Evolutionary conservation across 345 rosid genomes (phyloP).

Genomic region (Ricinus communis): DNA sequence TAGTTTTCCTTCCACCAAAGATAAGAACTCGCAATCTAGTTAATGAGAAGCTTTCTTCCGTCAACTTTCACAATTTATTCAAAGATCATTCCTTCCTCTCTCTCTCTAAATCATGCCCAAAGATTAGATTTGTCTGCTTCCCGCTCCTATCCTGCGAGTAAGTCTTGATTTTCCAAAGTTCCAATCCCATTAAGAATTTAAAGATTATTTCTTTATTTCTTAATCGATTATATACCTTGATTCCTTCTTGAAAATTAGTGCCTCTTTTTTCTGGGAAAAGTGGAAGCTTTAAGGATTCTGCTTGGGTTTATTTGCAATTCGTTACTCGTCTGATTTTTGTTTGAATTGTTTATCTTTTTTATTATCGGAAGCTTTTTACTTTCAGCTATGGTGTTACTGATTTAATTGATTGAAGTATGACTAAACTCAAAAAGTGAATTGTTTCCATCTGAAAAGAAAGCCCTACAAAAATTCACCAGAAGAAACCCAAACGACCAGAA

Average conservation of each 20-base stretch:
- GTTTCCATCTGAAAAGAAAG: not conserved
- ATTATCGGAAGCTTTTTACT: not conserved
- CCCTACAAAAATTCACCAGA: not conserved
- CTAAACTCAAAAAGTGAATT: not conserved
- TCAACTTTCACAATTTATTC: too few species aligned
- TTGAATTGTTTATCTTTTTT: not conserved
- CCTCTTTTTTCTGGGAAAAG: not conserved
- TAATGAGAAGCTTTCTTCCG: too few species aligned
- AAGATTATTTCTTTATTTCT: not conserved
- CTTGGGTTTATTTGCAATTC: not conserved
- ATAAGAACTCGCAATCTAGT: too few species aligned
- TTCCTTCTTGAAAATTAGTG: not conserved
- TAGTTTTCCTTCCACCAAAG: too few species aligned
- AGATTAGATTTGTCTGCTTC: too few species aligned
- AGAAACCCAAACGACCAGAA: not conserved
- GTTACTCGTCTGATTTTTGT: not conserved
- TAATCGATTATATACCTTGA: not conserved
- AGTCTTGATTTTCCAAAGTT: too few species aligned
- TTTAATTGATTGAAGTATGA: not conserved
- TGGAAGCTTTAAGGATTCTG: not conserved
- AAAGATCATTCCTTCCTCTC: too few species aligned
- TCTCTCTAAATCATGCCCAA: too few species aligned
- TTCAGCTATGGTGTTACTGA: not conserved
- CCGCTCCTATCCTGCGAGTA: too few species aligned
- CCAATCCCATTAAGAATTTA: not conserved